Evolutionary conservation across 257 asterid species (phyloP).

Genomic region (Thymus mandschuricus): DNA sequence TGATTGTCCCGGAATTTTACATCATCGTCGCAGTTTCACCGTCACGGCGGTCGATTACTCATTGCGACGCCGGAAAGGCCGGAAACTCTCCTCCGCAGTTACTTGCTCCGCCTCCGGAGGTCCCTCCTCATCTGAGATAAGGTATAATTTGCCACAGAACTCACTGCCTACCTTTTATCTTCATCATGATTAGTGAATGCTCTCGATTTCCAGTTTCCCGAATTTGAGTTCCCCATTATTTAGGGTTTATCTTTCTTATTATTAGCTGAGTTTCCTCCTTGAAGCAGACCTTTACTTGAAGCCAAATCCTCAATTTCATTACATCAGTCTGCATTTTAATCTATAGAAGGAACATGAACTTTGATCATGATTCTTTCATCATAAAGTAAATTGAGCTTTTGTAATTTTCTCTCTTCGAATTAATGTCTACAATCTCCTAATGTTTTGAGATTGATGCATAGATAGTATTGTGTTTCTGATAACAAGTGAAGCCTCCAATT

Average conservation of each 20-base stretch:
- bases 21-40: slow-evolving; percentile 31
- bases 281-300: neutral
- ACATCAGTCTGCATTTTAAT: neutral
- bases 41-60: slow-evolving; percentile 21
- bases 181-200: neutral
- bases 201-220: neutral
- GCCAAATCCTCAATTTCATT: neutral
- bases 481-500: too few relatives aligned
- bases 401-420: neutral
- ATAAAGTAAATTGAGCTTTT: neutral
- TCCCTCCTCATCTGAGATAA: slow-evolving; percentile 56
- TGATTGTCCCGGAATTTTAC: slow-evolving; percentile 29
- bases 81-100: slow-evolving; percentile 31
- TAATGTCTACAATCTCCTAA: neutral
- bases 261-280: neutral
- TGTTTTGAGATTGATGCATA: neutral
- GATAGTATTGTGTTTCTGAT: neutral
- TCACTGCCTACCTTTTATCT: neutral
- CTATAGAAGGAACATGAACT: neutral
- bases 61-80: slow-evolving; percentile 33
- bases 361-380: neutral
- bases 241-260: neutral
- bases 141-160: slow-evolving; percentile 30
- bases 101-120: slow-evolving; percentile 58
- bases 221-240: neutral